Base-by-base conservation (phyloP, 2,329 filamentous ascomycete species). In the Biscogniauxia mediterranea region DNA sequence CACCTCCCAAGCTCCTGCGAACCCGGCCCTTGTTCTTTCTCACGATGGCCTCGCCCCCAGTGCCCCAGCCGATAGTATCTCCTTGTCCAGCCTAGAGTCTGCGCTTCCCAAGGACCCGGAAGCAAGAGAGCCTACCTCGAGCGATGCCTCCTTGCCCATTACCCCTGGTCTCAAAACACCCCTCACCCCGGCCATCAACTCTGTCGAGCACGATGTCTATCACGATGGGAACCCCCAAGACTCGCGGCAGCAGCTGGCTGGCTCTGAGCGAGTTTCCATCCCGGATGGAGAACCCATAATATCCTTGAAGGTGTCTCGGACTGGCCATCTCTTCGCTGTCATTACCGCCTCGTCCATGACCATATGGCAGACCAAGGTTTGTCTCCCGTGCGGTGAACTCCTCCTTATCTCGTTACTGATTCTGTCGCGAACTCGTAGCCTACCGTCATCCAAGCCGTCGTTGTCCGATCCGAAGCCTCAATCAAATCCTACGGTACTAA, bases 301-400 rank as follows among this genome's bases (percentile, higher is more conserved):
- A 64, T 90, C 91, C 6, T 80, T 97, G 58, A 87, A 88, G 65
- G 85, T 93, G 50, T 91, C 93, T 1, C 87, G 93, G 52, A 89
- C 85, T 59, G 93, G 93, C 50, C 89, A 93, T 70, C 79, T 87
- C 64, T 97, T 99, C 77, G 91, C 91, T 56, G 92, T 92, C 54
- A 92, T 97, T 72, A 97, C 94, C 0, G 80, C 85, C 5, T 91
- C 91, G 1, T 90, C 91, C 13, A 86, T 99, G 75, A 92, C 91
- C n/a, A 84, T 99, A 67, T 99, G 95, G 95, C 95, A 99, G 79
- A 94, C 92, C 59, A 94, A 94, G 84, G 92, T 93, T 82, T 62
- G 81, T 70, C 19, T 55, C 57, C 59, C 57, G 54, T 49, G 49
- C 50, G 17, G 56, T 55, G 60, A 54, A 58, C 59, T 59, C 55